Evolutionary conservation across 192 early-diverging fungal species (phyloP), one percentile per base, ranked within the genome.

Genomic region (Mortierella alpina): DNA sequence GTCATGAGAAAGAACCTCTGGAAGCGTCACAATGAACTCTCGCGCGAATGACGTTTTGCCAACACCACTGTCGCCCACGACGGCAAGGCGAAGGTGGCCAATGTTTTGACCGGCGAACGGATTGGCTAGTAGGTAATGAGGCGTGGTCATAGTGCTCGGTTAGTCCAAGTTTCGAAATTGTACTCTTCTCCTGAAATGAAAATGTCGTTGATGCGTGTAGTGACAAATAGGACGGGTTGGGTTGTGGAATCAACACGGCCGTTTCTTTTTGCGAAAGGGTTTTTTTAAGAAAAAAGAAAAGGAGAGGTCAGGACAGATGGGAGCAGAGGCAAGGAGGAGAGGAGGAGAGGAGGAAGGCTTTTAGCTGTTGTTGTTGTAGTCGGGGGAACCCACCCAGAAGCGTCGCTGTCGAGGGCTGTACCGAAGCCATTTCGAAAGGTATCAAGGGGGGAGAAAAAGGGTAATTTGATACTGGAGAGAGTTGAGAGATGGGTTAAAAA

Each of bases 11-110:
- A 80, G 64, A 5, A 80, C 77, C 60, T 80, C 77, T 10, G 77
- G 77, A 6, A 80, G 56, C 7, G 77, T 80, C 44, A 72, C 77
- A 0, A 71, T 48, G 50, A 83, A 78, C 59, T 70, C 68, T 7
- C 75, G 75, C 11, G 74, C 68, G 47, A 83, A 83, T 11, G 54
- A 67, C 1, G 82, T 77, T 66, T 83, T 83, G 39, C 82, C 82
- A 4, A 83, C 75, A 56, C 69, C 74, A 41, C 68, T 78, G 75
- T 83, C 82, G 11, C 82, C 82, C 7, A 83, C 82, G 48, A 83
- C 74, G 5, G 75, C 75, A 12, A 83, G 59, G 31, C 82, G 82
- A 22, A 83, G 69, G 52, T 83, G 71, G 52, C 82, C 82, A 64
- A 83, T 83, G 66, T 80, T 80, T 18, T 80, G 77, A 53, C 77